Conservation (phyloP, 495 filamentous ascomycete species). For the Aspergillus hancockii region DNA sequence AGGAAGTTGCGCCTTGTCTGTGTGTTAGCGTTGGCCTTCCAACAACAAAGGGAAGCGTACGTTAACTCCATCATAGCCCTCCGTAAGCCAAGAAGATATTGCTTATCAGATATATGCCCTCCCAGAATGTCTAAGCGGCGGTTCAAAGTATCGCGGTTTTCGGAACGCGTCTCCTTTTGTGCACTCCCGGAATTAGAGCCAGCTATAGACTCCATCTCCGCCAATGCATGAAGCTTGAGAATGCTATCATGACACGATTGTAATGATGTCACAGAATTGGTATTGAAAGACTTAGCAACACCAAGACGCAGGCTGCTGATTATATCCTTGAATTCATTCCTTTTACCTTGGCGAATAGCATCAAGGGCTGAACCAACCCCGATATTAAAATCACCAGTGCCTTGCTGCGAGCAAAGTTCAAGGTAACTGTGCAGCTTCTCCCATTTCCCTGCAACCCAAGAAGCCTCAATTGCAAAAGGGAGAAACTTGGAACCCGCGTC, state of each 20-base stretch:
- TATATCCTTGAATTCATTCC: slow-evolving; percentile 54
- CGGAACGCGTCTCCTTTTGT: slow-evolving; percentile 30
- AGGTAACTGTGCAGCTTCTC: slow-evolving; percentile 71
- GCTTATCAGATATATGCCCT: slow-evolving; percentile 84
- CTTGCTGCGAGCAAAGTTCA: slow-evolving; percentile 44
- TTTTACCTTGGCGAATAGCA: slow-evolving; percentile 57
- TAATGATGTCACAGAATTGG: slow-evolving; percentile 73
- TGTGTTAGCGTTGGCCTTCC: slow-evolving; percentile 15
- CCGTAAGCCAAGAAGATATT: slow-evolving; percentile 86
- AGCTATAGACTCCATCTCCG: slow-evolving; percentile 82
- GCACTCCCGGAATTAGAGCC: slow-evolving; percentile 45
- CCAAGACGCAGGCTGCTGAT: slow-evolving; percentile 66
- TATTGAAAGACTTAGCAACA: slow-evolving; percentile 71
- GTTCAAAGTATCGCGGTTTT: slow-evolving; percentile 61
- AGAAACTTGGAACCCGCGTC: slow-evolving; percentile 57
- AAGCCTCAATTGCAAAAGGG: slow-evolving; percentile 83
- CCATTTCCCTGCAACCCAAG: slow-evolving; percentile 87
- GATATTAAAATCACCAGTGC: slow-evolving; percentile 77
- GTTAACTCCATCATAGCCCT: slow-evolving; percentile 80
- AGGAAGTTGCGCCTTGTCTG: slow-evolving; percentile 44
- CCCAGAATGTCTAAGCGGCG: slow-evolving; percentile 82
- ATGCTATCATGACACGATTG: slow-evolving; percentile 78
- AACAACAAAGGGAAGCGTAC: slow-evolving; percentile 19
- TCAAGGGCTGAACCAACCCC: slow-evolving; percentile 73
- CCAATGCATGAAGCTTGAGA: slow-evolving; percentile 80